Percentiles rank a stretch among this genome's conserved stretches.
Evolutionary conservation across 371 early-diverging fungal species (phyloP).

Genomic region (Lichtheimia corymbifera): DNA sequence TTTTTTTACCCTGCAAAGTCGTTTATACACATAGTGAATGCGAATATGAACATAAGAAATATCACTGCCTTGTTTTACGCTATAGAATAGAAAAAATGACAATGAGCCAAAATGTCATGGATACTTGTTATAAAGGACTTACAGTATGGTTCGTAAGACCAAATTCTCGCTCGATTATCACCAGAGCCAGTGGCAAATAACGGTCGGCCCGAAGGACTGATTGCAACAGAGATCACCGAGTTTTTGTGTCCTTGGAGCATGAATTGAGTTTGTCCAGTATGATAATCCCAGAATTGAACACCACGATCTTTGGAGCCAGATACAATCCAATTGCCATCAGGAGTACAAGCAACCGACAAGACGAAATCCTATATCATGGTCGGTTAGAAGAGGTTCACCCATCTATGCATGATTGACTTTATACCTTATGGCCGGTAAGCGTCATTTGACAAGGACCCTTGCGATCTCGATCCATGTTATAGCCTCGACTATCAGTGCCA

Average conservation of each 20-base stretch:
- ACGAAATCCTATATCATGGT: conserved; percentile 81
- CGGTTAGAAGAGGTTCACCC: not conserved
- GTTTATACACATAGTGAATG: conserved; percentile 14
- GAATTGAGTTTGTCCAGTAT: conserved; percentile 77
- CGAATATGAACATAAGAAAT: not conserved
- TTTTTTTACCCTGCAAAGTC: conserved; percentile 6
- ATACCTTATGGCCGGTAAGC: conserved; percentile 58
- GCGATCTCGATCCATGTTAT: conserved; percentile 29
- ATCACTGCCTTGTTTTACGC: no score
- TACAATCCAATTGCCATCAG: conserved; percentile 91
- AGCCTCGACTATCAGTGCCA: conserved; percentile 27
- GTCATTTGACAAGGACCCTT: conserved; percentile 46
- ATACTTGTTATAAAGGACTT: not conserved
- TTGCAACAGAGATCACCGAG: conserved; percentile 87
- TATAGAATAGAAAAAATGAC: no score
- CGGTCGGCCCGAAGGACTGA: conserved; percentile 76
- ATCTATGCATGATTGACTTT: not conserved
- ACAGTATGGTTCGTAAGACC: conserved; percentile 70
- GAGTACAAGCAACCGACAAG: conserved; percentile 91
- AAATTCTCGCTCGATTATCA: conserved; percentile 91
- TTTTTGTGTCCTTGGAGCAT: conserved; percentile 67
- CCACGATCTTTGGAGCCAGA: conserved; percentile 94
- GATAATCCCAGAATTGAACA: conserved; percentile 95
- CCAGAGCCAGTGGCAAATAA: conserved; percentile 98
- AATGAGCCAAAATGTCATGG: no score